These are phyloP conservation scores for Epichloe aotearoae DNA, from an alignment of 2,329 filamentous ascomycete species.

Conservation along the genomic window DNA sequence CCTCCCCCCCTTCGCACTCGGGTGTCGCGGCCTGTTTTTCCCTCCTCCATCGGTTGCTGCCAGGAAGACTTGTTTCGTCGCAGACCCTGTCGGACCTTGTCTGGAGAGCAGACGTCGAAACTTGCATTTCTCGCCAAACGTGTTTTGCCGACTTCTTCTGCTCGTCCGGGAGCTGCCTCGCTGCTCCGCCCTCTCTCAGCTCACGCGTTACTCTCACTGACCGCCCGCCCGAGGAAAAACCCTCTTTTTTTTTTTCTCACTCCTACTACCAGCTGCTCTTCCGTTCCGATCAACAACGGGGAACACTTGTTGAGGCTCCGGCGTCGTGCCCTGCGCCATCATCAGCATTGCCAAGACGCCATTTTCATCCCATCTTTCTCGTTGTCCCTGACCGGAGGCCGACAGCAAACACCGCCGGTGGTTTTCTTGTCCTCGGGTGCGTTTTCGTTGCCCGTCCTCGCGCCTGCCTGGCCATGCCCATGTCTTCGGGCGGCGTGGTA, in stretches of 20 bases:
- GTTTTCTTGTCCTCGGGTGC: neutral
- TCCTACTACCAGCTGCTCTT: neutral
- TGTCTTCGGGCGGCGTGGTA: constrained; percentile 34
- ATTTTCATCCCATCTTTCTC: constrained; percentile 1
- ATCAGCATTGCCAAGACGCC: constrained; percentile 1
- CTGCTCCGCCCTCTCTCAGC: neutral
- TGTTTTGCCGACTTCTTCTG: neutral
- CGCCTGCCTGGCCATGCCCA: constrained; percentile 11
- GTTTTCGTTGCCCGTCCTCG: neutral
- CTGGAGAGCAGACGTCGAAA: neutral
- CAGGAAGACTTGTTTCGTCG: neutral
- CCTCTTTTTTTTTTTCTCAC: neutral
- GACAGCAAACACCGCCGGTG: constrained; percentile 1
- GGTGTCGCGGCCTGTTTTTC: neutral
- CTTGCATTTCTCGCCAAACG: neutral
- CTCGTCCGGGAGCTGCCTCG: neutral
- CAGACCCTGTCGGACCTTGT: too few species aligned
- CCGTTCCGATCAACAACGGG: constrained; percentile 4
- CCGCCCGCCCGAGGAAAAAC: constrained; percentile 1
- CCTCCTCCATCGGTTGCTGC: constrained; percentile 1
- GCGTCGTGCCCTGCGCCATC: constrained; percentile 2
- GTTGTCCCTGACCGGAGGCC: neutral
- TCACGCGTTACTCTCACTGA: constrained; percentile 4
- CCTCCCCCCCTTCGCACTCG: neutral
- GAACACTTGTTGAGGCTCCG: constrained; percentile 1